Base-by-base conservation (phyloP, 177 flowering plant species). In the Tripterygium wilfordii region DNA sequence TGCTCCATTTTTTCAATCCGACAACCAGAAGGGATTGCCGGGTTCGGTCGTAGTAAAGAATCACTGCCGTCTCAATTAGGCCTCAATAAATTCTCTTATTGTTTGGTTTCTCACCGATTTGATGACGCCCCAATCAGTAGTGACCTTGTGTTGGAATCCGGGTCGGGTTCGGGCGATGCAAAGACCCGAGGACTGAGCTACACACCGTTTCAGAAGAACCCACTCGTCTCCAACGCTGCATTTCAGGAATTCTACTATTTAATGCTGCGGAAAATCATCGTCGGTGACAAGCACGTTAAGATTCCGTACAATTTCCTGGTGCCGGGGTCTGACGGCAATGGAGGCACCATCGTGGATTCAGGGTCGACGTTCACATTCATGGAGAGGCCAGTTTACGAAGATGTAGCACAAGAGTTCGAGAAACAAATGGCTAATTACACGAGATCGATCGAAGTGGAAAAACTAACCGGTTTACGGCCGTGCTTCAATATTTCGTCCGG, bases 311-410 rank as follows among this genome's bases (percentile, higher is more conserved):
- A 38, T 4, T 63, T 42, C 42, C 45, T 85, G 10, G 32, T 51
- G 2, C 76, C 66, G 20, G 77, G 75, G 31, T 2, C 72, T 0
- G 66, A 63, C 28, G 95, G 97, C 5, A 68, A 71, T 30, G 95
- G 95, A 14, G 97, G 97, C 16, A 61, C 77, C 4, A 70, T 90
- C 2, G 80, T 90, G 26, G 97, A 90, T 61, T 86, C 95, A 14
- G 95, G 98, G 7, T 56, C 96, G 2, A 82, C 96, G 3, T 83
- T 87, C 52, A 85, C 95, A 0, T 81, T 58, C 78, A 75, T 87
- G 92, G 81, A 72, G 45, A 32, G 45, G 7, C 58, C 58, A 0
- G 53, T 85, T 9, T 79, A 66, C 42, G 68, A 74, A 0, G 53
- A 50, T 0, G 80, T 87, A 10, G 73, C 67, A 0, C 14, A 44